Evolutionary conservation across 805 yeast genomes (phyloP).

Genomic region (Hanseniaspora osmophila): DNA sequence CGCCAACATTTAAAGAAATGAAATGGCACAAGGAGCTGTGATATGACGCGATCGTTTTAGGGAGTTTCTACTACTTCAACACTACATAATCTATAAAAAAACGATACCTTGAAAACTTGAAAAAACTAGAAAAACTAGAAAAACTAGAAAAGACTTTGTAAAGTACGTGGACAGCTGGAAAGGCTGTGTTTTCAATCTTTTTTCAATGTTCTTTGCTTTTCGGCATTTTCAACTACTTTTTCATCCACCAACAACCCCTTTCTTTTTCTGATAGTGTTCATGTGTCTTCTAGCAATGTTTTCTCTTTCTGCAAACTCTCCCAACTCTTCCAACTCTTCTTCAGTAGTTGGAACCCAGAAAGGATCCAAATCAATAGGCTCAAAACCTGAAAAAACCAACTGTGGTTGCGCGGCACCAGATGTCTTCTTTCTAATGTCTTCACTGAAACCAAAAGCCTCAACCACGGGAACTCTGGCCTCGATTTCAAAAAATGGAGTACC

Average conservation of each 20-base stretch:
- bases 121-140: neutral
- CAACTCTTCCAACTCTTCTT: slow-evolving; percentile 82
- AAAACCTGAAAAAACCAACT: slow-evolving; percentile 78
- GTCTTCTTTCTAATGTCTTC: slow-evolving; percentile 89
- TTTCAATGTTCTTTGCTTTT: slow-evolving; percentile 81
- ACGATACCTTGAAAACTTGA: no score
- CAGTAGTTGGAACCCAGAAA: slow-evolving; percentile 97
- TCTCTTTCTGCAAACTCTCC: slow-evolving; percentile 91
- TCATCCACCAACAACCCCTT: slow-evolving; percentile 86
- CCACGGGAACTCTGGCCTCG: slow-evolving; percentile 76
- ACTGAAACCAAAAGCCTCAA: slow-evolving; percentile 91
- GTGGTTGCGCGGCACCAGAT: slow-evolving; percentile 96
- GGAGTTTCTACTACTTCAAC: no score
- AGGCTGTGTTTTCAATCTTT: slow-evolving; percentile 33
- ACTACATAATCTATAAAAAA: no score
- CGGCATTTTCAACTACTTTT: slow-evolving; percentile 82
- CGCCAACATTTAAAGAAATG: no score
- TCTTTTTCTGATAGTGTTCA: slow-evolving; percentile 67
- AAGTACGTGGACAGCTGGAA: no score
- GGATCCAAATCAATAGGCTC: slow-evolving; percentile 86
- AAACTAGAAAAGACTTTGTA: slow-evolving; percentile 12
- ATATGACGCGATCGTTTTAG: no score
- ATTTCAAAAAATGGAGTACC: slow-evolving; percentile 94
- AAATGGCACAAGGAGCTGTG: no score
- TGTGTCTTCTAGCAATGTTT: slow-evolving; percentile 75